These are phyloP conservation scores for Naganishia albida DNA, from an alignment of 1,284 basidiomycete species.

Conservation along the genomic window DNA sequence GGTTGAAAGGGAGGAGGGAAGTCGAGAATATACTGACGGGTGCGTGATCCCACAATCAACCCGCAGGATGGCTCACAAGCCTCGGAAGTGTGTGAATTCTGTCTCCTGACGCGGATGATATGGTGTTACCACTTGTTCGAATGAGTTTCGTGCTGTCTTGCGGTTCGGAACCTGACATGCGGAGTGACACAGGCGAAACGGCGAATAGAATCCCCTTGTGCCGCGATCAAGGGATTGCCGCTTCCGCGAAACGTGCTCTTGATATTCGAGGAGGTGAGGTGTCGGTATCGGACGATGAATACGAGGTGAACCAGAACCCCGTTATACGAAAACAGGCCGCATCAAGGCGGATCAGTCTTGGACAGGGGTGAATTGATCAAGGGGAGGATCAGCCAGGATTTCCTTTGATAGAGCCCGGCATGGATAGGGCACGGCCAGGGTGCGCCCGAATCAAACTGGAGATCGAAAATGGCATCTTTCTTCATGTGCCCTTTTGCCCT, in stretches of 20 bases:
- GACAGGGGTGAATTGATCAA: no score
- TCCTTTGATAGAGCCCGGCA: no score
- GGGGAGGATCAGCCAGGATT: no score
- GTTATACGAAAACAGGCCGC: no score
- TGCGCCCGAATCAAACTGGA: no score
- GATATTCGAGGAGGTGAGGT: no score
- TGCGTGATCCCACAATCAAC: not conserved
- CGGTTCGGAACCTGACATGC: not conserved
- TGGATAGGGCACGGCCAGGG: no score
- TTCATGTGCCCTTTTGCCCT: no score
- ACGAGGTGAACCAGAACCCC: not conserved
- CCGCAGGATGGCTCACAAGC: slow-evolving; percentile 4
- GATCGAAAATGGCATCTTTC: no score
- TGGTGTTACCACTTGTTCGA: not conserved
- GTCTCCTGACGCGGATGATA: not conserved
- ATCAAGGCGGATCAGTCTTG: no score
- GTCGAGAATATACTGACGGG: not conserved
- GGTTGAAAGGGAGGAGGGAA: not conserved
- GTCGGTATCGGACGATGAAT: not conserved
- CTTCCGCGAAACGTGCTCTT: not conserved
- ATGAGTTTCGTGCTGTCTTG: not conserved
- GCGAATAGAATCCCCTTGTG: not conserved
- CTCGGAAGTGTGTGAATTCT: not conserved
- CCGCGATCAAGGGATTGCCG: not conserved
- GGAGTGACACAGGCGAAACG: not conserved